phyloP scores from a whole-genome alignment of 164 flowering plant genomes.

The Berberis vulgaris region DNA sequence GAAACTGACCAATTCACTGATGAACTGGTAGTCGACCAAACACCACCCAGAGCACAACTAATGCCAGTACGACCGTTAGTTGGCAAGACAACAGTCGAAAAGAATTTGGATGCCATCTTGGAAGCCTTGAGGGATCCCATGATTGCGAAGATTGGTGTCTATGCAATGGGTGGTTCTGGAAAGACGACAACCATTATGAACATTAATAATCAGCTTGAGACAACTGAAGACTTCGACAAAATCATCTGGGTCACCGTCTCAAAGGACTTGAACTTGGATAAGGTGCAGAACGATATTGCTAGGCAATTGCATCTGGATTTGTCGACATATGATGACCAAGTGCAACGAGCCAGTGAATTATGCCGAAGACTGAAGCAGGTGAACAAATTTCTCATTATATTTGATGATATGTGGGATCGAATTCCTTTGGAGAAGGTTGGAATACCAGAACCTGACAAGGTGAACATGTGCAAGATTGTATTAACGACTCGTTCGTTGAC shows the following conservation, averaged over 20 bases:
- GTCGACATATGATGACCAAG: constrained; percentile 5
- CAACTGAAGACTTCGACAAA: constrained; percentile 2
- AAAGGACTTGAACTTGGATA: constrained; percentile 2
- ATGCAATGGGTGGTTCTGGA: constrained; percentile 15
- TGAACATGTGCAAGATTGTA: constrained; percentile 22
- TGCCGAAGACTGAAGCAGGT: neutral
- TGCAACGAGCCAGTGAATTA: neutral
- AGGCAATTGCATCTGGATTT: constrained; percentile 7
- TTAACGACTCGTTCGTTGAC: constrained; percentile 17
- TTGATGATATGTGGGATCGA: constrained; percentile 31
- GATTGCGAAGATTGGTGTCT: constrained; percentile 10
- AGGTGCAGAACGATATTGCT: constrained; percentile 11
- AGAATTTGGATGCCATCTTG: neutral
- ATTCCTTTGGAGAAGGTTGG: constrained; percentile 18
- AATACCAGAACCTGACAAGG: constrained; percentile 17
- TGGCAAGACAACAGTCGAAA: neutral
- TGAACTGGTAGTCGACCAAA: no score
- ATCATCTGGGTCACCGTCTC: constrained; percentile 14
- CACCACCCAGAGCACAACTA: no score
- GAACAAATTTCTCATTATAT: constrained; percentile 1
- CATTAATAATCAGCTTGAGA: constrained; percentile 12
- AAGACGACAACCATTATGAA: constrained; percentile 17
- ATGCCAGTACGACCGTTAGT: neutral
- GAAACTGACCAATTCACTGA: no score
- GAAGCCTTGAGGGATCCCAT: constrained; percentile 6